A percentile compares a stretch with the other conserved stretches of the same genome.
phyloP scores from a whole-genome alignment of 352 stramenopile genomes.

The Pythium aristosporum region DNA sequence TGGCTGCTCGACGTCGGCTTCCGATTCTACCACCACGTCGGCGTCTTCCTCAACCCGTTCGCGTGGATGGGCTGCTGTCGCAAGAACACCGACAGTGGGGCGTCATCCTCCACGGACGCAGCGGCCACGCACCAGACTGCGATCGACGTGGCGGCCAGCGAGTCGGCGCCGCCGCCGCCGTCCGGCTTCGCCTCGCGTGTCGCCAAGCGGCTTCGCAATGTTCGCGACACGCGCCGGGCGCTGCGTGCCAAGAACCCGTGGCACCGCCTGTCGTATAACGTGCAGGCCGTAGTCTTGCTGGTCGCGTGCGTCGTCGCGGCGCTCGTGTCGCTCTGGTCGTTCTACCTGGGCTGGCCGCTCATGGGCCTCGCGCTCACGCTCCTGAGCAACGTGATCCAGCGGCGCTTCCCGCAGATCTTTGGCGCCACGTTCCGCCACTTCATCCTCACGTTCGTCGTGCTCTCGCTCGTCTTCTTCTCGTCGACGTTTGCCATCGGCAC shows the following conservation, averaged over 20 bases:
- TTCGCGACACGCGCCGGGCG: slow-evolving; percentile 38
- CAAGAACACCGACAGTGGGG: background rate
- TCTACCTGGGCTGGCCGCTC: slow-evolving; percentile 78
- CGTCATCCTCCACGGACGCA: background rate
- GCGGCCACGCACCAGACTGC: slow-evolving; percentile 26
- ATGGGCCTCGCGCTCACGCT: slow-evolving; percentile 84
- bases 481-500: slow-evolving; percentile 86
- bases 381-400: slow-evolving; percentile 74
- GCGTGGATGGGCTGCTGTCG: slow-evolving; percentile 23
- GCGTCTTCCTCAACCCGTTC: slow-evolving; percentile 43
- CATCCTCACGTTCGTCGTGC: slow-evolving; percentile 78
- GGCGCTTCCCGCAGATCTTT: slow-evolving; percentile 84
- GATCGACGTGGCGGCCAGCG: slow-evolving; percentile 10
- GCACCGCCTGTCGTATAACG: slow-evolving; percentile 73
- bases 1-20: slow-evolving; percentile 86
- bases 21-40: slow-evolving; percentile 66
- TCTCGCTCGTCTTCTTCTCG: slow-evolving; percentile 88
- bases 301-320: slow-evolving; percentile 72
- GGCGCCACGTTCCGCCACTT: slow-evolving; percentile 83
- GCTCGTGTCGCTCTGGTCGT: slow-evolving; percentile 77
- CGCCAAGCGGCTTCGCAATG: slow-evolving; percentile 45
- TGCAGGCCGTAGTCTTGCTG: slow-evolving; percentile 32
- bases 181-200: slow-evolving; percentile 22
- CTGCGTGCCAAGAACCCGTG: slow-evolving; percentile 60
- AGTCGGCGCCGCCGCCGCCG: slow-evolving; percentile 16